Conservation (phyloP, 371 early-diverging fungal genomes). For the Actinomortierella wolfii region DNA sequence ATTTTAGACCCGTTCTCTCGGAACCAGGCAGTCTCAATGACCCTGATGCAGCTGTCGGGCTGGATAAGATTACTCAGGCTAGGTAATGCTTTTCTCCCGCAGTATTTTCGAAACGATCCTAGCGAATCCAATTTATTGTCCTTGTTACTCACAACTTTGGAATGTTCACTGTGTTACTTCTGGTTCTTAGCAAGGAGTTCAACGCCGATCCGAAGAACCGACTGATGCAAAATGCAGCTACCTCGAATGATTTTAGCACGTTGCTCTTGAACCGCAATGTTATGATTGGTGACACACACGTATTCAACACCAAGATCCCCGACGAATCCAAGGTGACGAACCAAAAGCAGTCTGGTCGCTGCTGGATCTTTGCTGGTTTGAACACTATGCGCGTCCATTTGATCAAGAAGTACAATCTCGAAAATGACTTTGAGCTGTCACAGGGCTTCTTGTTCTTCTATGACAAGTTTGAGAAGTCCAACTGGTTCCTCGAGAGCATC, state of each 20-base stretch:
- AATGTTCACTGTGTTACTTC: slow-evolving; percentile 1
- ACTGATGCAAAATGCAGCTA: slow-evolving; percentile 69
- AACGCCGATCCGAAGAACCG: slow-evolving; percentile 68
- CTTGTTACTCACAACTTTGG: too few species aligned
- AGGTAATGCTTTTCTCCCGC: too few species aligned
- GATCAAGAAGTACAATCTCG: slow-evolving; percentile 72
- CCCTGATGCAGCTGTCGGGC: slow-evolving; percentile 25
- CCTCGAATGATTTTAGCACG: slow-evolving; percentile 59
- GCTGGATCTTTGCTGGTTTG: slow-evolving; percentile 86
- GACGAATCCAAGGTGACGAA: slow-evolving; percentile 71
- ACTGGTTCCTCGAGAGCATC: slow-evolving; percentile 83
- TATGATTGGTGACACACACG: slow-evolving; percentile 51
- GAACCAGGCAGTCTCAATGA: slow-evolving; percentile 34
- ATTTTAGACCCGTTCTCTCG: slow-evolving; percentile 26
- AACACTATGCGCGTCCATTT: slow-evolving; percentile 61
- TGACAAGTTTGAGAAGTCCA: slow-evolving; percentile 82
- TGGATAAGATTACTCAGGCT: slow-evolving; percentile 14
- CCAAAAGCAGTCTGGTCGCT: slow-evolving; percentile 81
- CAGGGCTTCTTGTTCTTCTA: slow-evolving; percentile 84
- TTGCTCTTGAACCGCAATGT: slow-evolving; percentile 62
- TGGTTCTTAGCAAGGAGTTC: slow-evolving; percentile 51
- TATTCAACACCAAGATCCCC: slow-evolving; percentile 66
- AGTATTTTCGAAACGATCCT: too few species aligned
- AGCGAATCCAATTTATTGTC: too few species aligned
- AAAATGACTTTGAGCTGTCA: slow-evolving; percentile 81